Conservation (phyloP, 441 rosid genomes). For the Populus trichocarpa region DNA sequence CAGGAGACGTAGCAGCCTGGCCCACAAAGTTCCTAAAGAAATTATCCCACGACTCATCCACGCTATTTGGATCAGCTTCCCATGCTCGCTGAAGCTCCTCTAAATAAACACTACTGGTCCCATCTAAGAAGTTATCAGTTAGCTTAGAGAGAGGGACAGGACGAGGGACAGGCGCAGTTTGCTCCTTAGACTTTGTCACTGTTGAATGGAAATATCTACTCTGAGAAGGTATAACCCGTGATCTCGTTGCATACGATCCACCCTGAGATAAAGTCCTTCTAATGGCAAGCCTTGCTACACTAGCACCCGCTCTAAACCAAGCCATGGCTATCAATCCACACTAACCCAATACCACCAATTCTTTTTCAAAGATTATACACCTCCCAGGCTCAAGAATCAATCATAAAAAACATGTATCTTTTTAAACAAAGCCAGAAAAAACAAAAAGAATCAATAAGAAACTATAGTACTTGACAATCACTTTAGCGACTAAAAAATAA, state of each 20-base stretch:
- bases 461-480: background rate
- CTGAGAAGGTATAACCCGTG: slow-evolving; percentile 47
- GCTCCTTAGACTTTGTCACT: slow-evolving; percentile 52
- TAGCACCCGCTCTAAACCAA: slow-evolving; percentile 79
- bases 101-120: slow-evolving; percentile 91
- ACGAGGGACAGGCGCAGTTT: slow-evolving; percentile 69
- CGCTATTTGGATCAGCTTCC: slow-evolving; percentile 87
- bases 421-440: background rate
- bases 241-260: slow-evolving; percentile 51
- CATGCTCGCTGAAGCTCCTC: slow-evolving; percentile 97
- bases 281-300: slow-evolving; percentile 59
- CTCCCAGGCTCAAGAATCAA: slow-evolving; percentile 1
- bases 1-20: slow-evolving; percentile 89
- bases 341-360: background rate
- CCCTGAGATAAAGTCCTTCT: slow-evolving; percentile 62
- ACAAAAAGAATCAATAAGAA: background rate
- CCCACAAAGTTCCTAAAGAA: slow-evolving; percentile 95
- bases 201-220: slow-evolving; percentile 56
- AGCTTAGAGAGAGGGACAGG: slow-evolving; percentile 89
- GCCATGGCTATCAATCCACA: slow-evolving; percentile 43
- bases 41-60: slow-evolving; percentile 98
- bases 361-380: background rate
- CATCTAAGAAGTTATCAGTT: slow-evolving; percentile 90
- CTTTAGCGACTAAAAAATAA: background rate
- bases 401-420: background rate